Conservation (phyloP, 1,284 basidiomycete genomes). For the Anthracocystis walkeri region DNA sequence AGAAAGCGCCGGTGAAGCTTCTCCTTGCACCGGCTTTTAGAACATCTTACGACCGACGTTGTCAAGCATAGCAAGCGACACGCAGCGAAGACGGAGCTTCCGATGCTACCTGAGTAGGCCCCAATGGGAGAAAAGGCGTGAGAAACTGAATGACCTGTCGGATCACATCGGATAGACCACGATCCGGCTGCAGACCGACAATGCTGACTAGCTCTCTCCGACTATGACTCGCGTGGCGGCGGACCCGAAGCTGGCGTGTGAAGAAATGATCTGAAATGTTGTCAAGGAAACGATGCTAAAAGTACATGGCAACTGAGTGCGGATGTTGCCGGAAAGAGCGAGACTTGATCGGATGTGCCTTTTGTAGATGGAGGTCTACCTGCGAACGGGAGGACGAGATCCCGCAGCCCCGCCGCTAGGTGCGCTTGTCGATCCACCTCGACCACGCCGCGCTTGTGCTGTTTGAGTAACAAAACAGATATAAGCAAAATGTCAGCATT, state of each 20-base stretch:
- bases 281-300: slow-evolving; percentile 7
- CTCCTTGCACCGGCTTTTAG: too few relatives aligned
- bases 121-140: too few relatives aligned
- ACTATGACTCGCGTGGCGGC: background rate
- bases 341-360: background rate
- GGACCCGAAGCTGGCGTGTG: background rate
- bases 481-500: background rate
- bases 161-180: background rate
- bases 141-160: background rate
- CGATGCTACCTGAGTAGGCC: too few relatives aligned
- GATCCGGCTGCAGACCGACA: background rate
- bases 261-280: slow-evolving; percentile 2
- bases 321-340: background rate
- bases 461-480: background rate
- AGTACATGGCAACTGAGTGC: slow-evolving; percentile 27
- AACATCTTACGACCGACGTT: too few relatives aligned
- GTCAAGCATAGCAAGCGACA: too few relatives aligned
- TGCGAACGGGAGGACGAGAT: slow-evolving; percentile 34
- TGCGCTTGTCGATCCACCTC: slow-evolving; percentile 34
- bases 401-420: slow-evolving; percentile 12
- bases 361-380: slow-evolving; percentile 4
- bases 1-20: too few relatives aligned
- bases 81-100: too few relatives aligned
- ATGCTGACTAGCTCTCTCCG: background rate
- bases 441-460: slow-evolving; percentile 54